Conservation (phyloP, 2,329 filamentous ascomycete genomes). For the Sporothrix inflata region DNA sequence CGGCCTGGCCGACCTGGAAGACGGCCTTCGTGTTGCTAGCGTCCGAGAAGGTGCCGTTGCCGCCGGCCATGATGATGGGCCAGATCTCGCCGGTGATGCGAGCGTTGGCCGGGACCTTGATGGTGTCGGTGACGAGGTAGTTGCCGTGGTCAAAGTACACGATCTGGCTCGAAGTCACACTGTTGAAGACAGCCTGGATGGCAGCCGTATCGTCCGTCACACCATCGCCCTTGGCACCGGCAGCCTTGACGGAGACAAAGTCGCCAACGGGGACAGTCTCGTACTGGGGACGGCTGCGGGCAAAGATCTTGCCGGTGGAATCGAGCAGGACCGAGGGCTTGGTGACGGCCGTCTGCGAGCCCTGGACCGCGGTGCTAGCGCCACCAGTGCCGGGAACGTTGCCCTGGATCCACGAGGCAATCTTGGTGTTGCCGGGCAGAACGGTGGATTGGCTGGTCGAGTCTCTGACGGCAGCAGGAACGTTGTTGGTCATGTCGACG, state of each 20-base stretch:
- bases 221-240: conserved; percentile 87
- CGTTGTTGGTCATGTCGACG: conserved; percentile 74
- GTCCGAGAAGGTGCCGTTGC: conserved; percentile 70
- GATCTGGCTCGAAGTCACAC: conserved; percentile 63
- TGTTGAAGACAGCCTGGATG: conserved; percentile 78
- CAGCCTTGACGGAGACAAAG: conserved; percentile 82
- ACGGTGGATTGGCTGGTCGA: conserved; percentile 60
- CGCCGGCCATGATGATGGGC: conserved; percentile 85
- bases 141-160: conserved; percentile 77
- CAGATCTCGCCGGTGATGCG: conserved; percentile 91
- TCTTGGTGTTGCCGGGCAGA: conserved; percentile 68
- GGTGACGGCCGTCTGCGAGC: conserved; percentile 53
- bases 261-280: conserved; percentile 64
- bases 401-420: conserved; percentile 79
- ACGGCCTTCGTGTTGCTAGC: conserved; percentile 77
- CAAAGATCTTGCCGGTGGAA: conserved; percentile 69
- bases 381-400: conserved; percentile 55
- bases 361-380: conserved; percentile 61
- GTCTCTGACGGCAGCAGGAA: conserved; percentile 67
- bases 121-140: conserved; percentile 70
- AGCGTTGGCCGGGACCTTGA: conserved; percentile 76
- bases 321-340: conserved; percentile 72
- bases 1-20: conserved; percentile 78
- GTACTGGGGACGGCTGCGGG: conserved; percentile 89
- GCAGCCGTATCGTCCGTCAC: conserved; percentile 82